Conservation (phyloP, 768 basidiomycete species). For the Kwoniella mangroviensis region DNA sequence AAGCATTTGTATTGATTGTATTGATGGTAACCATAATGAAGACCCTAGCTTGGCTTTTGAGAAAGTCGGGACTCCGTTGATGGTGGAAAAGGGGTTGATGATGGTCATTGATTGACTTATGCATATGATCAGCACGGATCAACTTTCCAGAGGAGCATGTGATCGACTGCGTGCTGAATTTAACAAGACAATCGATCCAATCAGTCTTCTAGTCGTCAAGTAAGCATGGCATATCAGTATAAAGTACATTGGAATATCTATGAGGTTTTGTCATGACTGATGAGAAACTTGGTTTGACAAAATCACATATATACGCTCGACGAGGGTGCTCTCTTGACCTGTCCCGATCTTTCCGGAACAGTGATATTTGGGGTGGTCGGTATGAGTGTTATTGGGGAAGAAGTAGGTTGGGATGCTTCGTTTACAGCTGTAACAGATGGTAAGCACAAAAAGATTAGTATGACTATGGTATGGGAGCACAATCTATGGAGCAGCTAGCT, state of each 20-base stretch:
- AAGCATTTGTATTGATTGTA: background rate
- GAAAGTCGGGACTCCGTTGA: constrained; percentile 8
- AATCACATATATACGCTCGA: constrained; percentile 25
- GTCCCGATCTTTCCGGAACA: constrained; percentile 8
- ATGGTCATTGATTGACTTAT: background rate
- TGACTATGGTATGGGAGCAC: too few relatives aligned
- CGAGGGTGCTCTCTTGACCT: constrained; percentile 23
- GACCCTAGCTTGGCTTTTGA: background rate
- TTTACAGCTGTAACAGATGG: constrained; percentile 15
- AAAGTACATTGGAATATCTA: background rate
- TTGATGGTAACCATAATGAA: background rate
- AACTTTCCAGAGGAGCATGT: background rate
- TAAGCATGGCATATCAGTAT: too few relatives aligned
- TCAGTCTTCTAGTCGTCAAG: too few relatives aligned
- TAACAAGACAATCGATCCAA: too few relatives aligned
- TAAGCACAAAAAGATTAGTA: too few relatives aligned
- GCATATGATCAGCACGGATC: background rate
- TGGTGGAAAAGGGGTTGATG: constrained; percentile 4
- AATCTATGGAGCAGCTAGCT: too few relatives aligned
- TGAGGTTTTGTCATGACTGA: background rate
- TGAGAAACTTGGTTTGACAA: background rate
- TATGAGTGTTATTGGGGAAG: background rate
- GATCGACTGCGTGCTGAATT: background rate
- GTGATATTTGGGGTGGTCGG: background rate
- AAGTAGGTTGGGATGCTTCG: constrained; percentile 5